Base-by-base conservation (phyloP, 306 rosid species). In the Betula pendula region DNA sequence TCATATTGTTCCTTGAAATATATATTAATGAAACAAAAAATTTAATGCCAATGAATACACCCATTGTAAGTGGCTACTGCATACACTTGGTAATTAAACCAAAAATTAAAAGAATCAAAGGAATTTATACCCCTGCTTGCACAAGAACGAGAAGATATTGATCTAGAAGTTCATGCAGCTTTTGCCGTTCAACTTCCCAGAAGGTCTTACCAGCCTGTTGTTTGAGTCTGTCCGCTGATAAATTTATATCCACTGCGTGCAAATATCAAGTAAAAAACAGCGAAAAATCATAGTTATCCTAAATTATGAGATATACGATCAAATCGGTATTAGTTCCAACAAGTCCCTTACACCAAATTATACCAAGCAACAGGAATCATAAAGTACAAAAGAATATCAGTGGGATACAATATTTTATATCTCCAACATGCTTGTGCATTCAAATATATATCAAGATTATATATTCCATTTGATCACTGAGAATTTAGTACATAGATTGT, bases 131-230 rank as follows among this genome's bases (percentile, higher is more conserved):
- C 87, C 92, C 93, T 58, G 71, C 81, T 60, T 51, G 81, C 45
- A 74, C 74, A 66, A 94, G 90, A 77, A 87, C 68, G 84, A 75
- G 45, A 74, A 76, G 81, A 83, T 88, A 94, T 71, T 87, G 81
- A 60, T 90, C 84, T 35, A 92, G 84, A 79, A 89, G 88, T 78
- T 84, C 83, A 20, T 76, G 79, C 53, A 87, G 77, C 63, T 79
- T 71, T 78, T 73, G 70, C 75, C 81, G 72, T 80, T 77, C 90
- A 58, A 67, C n/a, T 59, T 86, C 89, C 63, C 60, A 79, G 50
- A 68, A 82, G 72, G 78, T 82, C 75, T 83, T 66, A 25, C 74
- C 48, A 17, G 59, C 67, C n/a, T 24, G 79, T 56, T 81, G 85
- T 70, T 74, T 76, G 42, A 71, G 71, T 75, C 80, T 82, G 48